Evolutionary conservation across 805 yeast species (phyloP).

Genomic region (Saturnispora kantuleensis): DNA sequence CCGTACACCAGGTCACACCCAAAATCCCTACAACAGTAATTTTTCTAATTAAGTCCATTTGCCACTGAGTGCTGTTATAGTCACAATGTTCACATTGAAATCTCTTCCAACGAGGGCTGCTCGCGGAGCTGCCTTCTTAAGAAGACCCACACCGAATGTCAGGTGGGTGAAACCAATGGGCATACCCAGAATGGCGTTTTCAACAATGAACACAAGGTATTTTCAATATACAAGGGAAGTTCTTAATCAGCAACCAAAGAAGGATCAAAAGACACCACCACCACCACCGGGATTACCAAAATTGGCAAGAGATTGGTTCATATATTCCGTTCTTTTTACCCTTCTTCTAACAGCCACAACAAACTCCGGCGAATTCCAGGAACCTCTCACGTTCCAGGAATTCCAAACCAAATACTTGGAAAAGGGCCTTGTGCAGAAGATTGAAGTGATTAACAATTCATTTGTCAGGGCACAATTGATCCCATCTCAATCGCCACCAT

Average conservation of each 20-base stretch:
- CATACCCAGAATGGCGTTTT: constrained; percentile 7
- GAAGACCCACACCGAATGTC: too few species aligned
- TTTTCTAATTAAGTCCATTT: too few species aligned
- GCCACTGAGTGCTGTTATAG: too few species aligned
- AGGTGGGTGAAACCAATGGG: too few species aligned
- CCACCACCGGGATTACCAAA: constrained; percentile 9
- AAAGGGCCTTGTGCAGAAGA: constrained; percentile 63
- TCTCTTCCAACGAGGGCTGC: too few species aligned
- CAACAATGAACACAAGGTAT: constrained; percentile 11
- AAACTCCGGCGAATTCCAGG: constrained; percentile 12
- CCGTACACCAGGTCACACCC: too few species aligned
- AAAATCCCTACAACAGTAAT: too few species aligned
- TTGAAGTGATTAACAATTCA: constrained; percentile 68
- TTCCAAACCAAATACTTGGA: constrained; percentile 67
- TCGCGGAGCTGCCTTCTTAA: too few species aligned
- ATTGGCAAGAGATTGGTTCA: constrained; percentile 17
- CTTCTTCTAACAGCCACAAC: constrained; percentile 14
- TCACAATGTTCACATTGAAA: too few species aligned
- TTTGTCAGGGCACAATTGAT: constrained; percentile 56
- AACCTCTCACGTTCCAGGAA: constrained; percentile 80
- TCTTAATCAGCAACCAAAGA: constrained; percentile 6
- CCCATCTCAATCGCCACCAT: constrained; percentile 20
- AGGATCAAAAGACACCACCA: constrained; percentile 8
- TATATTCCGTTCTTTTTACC: constrained; percentile 20
- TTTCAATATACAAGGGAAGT: constrained; percentile 11